Base-by-base conservation (phyloP, 2,329 filamentous ascomycete species). In the Pyrenochaeta sp. region DNA sequence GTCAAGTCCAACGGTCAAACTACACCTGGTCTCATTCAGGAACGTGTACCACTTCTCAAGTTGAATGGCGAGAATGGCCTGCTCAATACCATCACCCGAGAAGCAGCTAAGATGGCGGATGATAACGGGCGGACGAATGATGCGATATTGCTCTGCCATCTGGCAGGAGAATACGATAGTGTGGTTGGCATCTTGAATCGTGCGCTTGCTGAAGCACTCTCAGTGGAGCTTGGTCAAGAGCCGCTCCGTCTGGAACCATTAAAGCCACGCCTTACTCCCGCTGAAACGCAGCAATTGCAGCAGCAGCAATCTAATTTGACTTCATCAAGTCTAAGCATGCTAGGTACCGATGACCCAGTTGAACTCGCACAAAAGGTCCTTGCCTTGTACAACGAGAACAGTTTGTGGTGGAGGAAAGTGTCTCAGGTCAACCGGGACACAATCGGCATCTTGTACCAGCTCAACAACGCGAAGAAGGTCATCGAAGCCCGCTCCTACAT, bases 101-200 rank as follows among this genome's bases (percentile, higher is more conserved):
- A 97, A 75, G 95, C 95, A 7, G 95, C 95, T 35, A 89, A 90
- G 60, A 91, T 93, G 68, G 95, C 95, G 4, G 94, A 99, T 65
- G 94, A 98, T 74, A 96, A 94, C 67, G 94, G 95, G 33, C 87
- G 96, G 44, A 92, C 90, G 1, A 96, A 94, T 0, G 95, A 99
- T 76, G 93, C 96, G 2, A 94, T 98, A 12, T 83, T 99, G 45
- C 83, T 99, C 45, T 98, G 96, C 75, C 94, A 99, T 75, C 83
- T 99, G 37, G 94, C 95, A 0, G 91, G 92, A 68, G 93, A 99
- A 74, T 98, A 96, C 73, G 92, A 99, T 74, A 92, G 88, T 48
- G 96, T 98, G n/a, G 87, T 97, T 37, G 82, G 85, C 21, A 94
- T 98, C 61, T 86, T 98, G 69, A 97, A 93, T 76, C 89, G 92